These are phyloP conservation scores for Lithocarpus polystachyus DNA, from an alignment of 306 rosid genomes.

Conservation along the genomic window DNA sequence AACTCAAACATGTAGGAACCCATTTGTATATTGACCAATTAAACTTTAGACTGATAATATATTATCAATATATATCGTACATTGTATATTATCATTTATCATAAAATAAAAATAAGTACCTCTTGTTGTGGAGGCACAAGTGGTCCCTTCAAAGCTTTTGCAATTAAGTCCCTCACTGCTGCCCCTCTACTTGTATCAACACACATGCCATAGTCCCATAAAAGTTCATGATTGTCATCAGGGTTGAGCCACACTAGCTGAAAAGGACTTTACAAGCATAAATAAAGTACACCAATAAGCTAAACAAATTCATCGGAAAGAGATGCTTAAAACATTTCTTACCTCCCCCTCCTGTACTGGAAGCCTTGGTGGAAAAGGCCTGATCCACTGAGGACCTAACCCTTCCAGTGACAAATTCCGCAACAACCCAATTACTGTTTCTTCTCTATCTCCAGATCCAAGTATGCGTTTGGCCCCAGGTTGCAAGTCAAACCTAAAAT, in stretches of 20 bases:
- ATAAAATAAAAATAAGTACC: constrained; percentile 35
- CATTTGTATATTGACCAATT: too few species aligned
- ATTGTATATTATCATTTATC: background rate
- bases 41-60: background rate
- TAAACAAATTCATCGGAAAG: constrained; percentile 7
- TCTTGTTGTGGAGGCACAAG: constrained; percentile 87
- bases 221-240: constrained; percentile 77
- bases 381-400: constrained; percentile 78
- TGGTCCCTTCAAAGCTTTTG: constrained; percentile 92
- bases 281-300: constrained; percentile 28
- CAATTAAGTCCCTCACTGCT: constrained; percentile 84
- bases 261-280: constrained; percentile 34
- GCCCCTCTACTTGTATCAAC: constrained; percentile 95
- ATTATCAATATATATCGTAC: background rate
- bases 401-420: constrained; percentile 72
- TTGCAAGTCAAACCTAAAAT: constrained; percentile 68
- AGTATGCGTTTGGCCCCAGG: constrained; percentile 69
- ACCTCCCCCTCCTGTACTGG: constrained; percentile 90
- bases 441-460: constrained; percentile 90
- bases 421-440: constrained; percentile 66
- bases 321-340: constrained; percentile 18
- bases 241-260: constrained; percentile 99
- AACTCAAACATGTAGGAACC: too few species aligned
- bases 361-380: constrained; percentile 94
- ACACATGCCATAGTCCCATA: constrained; percentile 96